Evolutionary conservation across 768 basidiomycete species (phyloP).

Genomic region (Russula griseocarnosa): DNA sequence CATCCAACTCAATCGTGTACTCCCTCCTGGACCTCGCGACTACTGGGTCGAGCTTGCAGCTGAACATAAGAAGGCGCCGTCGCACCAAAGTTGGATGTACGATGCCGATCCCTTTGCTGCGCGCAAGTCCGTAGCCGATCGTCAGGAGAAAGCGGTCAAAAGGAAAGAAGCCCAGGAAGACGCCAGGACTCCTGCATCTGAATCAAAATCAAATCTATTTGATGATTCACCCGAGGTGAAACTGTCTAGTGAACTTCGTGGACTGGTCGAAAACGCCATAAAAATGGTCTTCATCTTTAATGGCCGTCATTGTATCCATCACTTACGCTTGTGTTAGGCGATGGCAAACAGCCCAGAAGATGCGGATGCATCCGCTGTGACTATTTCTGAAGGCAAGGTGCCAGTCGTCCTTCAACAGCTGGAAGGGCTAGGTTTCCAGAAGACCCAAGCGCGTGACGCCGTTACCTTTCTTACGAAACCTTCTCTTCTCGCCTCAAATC

Average conservation of each 20-base stretch:
- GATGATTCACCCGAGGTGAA: slow-evolving; percentile 65
- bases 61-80: slow-evolving; percentile 63
- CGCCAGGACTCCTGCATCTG: slow-evolving; percentile 19
- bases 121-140: slow-evolving; percentile 57
- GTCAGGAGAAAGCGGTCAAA: slow-evolving; percentile 55
- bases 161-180: slow-evolving; percentile 36
- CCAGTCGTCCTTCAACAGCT: slow-evolving; percentile 53
- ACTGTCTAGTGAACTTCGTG: slow-evolving; percentile 74
- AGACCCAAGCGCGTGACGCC: slow-evolving; percentile 48
- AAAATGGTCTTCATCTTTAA: slow-evolving; percentile 51
- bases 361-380: slow-evolving; percentile 35
- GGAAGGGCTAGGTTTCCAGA: slow-evolving; percentile 60
- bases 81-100: slow-evolving; percentile 83
- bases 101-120: slow-evolving; percentile 83
- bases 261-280: slow-evolving; percentile 75
- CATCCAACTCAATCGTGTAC: slow-evolving; percentile 64
- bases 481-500: slow-evolving; percentile 55
- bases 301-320: background rate
- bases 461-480: slow-evolving; percentile 54
- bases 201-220: slow-evolving; percentile 38
- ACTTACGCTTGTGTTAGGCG: slow-evolving; percentile 39
- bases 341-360: slow-evolving; percentile 50
- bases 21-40: slow-evolving; percentile 80
- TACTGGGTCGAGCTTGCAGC: slow-evolving; percentile 78
- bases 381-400: slow-evolving; percentile 43